A percentile compares a stretch with the other conserved stretches of the same genome.
Conservation (phyloP, 176 grass and related monocot genomes). For the Aegilops tauschii region DNA sequence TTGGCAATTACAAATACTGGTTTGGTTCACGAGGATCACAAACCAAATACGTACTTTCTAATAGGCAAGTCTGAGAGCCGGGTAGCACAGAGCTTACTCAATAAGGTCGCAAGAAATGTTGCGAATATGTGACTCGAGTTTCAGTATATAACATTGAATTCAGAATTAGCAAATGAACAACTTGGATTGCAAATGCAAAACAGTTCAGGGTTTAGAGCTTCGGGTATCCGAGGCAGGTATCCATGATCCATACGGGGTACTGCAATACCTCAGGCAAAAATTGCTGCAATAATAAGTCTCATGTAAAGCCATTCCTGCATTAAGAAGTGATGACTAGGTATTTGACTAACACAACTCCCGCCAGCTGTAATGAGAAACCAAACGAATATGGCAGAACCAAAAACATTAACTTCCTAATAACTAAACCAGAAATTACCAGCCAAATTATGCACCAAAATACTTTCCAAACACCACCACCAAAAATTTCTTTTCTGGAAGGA, state of each 20-base stretch:
- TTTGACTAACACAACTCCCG: not conserved
- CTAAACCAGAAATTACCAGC: not conserved
- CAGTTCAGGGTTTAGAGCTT: not conserved
- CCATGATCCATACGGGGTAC: not conserved
- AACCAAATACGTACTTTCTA: too few species aligned
- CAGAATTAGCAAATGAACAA: not conserved
- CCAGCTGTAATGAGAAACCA: not conserved
- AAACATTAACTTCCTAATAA: not conserved
- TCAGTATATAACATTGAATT: not conserved
- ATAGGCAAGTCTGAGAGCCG: too few species aligned
- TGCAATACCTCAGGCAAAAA: not conserved
- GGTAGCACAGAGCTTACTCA: too few species aligned
- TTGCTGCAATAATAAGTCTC: not conserved
- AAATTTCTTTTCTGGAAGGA: not conserved
- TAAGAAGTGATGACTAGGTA: not conserved
- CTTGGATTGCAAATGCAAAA: not conserved
- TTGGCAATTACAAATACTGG: too few species aligned
- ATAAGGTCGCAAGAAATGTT: too few species aligned
- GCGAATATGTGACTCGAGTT: not conserved
- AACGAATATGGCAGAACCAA: not conserved
- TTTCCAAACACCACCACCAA: not conserved
- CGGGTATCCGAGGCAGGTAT: not conserved
- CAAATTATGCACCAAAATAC: constrained; percentile 1
- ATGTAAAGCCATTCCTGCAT: not conserved
- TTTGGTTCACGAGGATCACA: too few species aligned